Evolutionary conservation across 2,329 filamentous ascomycete species (phyloP).

Genomic region (Bipolaris victoriae): DNA sequence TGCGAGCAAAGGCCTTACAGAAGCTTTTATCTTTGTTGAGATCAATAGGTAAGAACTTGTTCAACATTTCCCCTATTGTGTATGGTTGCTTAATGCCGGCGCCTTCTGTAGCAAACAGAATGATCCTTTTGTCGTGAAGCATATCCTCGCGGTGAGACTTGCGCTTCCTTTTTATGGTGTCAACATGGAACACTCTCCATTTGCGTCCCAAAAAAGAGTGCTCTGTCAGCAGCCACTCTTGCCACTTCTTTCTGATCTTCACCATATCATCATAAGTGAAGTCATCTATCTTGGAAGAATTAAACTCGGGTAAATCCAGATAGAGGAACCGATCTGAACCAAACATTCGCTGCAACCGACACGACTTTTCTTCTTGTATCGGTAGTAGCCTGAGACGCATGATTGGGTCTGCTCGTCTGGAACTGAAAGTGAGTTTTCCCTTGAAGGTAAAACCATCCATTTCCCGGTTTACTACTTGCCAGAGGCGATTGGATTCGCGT

Average conservation of each 20-base stretch:
- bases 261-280: slow-evolving; percentile 18
- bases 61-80: slow-evolving; percentile 39
- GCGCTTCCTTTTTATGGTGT: slow-evolving; percentile 40
- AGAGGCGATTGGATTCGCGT: slow-evolving; percentile 29
- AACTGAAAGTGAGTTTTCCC: slow-evolving; percentile 33
- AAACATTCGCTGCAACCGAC: slow-evolving; percentile 47
- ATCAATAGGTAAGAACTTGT: slow-evolving; percentile 50
- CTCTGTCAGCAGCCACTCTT: slow-evolving; percentile 44
- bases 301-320: slow-evolving; percentile 44
- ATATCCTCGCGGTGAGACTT: slow-evolving; percentile 31
- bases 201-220: slow-evolving; percentile 51
- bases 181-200: slow-evolving; percentile 51
- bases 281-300: slow-evolving; percentile 17
- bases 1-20: slow-evolving; percentile 52
- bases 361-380: slow-evolving; percentile 40
- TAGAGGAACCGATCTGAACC: slow-evolving; percentile 53
- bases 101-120: slow-evolving; percentile 48
- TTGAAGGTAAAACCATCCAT: slow-evolving; percentile 46
- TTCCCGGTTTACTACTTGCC: slow-evolving; percentile 28
- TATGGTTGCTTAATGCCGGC: slow-evolving; percentile 29
- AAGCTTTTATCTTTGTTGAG: slow-evolving; percentile 46
- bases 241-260: slow-evolving; percentile 33
- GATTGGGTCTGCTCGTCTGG: slow-evolving; percentile 19
- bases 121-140: slow-evolving; percentile 31
- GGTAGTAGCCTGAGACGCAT: slow-evolving; percentile 37